Base-by-base conservation (phyloP, 1,284 basidiomycete genomes). In the Irpex lacteus region DNA sequence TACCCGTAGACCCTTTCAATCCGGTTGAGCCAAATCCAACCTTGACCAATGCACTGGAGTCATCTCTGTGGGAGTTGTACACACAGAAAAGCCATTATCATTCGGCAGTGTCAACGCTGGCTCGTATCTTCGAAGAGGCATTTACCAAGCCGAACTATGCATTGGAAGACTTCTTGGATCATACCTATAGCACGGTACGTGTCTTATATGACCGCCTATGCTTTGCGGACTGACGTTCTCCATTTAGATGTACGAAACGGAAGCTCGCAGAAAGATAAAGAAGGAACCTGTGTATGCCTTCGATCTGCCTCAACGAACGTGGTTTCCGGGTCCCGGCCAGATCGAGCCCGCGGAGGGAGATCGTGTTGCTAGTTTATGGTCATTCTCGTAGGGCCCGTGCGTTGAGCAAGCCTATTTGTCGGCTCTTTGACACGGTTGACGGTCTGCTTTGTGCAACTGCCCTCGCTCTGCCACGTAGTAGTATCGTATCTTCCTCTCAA, bases 161-260 rank as follows among this genome's bases (percentile, higher is more conserved):
- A 34, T 87, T 98, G 83, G 98, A 99, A 70, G 98, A 99, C 75
- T 99, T 99, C 75, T 77, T 98, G 72, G 98, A 99, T 77, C 95
- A 98, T 75, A 95, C 94, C 0, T 99, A 98, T 73, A 85, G 82
- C 13, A 98, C 95, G 60, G 94, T 97, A 69, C 70, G 92, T 82
- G 21, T 26, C n/a, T 49, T 56, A 40, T 36, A 15, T 38, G 13
- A 19, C 32, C 44, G 5, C 38, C 34, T 21, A 7, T 50, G 62
- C 63, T 26, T 8, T 15, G 8, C 11, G 47, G 62, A 62, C 26
- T 49, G 40, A 59, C 56, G 3, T 13, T 4, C 21, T 50, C 6
- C 58, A 59, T 49, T 61, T 72, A 96, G 92, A 82, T 98, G 38
- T 93, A 98, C 69, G 94, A 96, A 60, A 92, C 92, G 1, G 97